These are phyloP conservation scores for Boletus patriciae DNA, from an alignment of 768 basidiomycete species.

Conservation along the genomic window DNA sequence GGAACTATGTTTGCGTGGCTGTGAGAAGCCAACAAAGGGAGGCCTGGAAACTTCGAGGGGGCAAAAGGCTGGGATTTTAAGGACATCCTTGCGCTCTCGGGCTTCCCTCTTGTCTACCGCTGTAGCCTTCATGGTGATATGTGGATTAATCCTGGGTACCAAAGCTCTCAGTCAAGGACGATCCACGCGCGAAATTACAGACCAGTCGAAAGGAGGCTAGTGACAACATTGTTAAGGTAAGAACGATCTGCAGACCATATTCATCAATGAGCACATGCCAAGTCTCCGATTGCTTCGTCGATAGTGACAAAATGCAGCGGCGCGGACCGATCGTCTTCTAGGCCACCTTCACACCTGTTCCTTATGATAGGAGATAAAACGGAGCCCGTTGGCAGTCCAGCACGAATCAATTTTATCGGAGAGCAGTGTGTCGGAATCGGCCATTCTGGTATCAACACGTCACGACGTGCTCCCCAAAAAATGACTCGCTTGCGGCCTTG, in stretches of 20 bases:
- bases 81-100: slow-evolving; percentile 33
- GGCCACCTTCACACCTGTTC: slow-evolving; percentile 33
- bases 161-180: neutral
- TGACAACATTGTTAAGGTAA: slow-evolving; percentile 1
- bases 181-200: slow-evolving; percentile 1
- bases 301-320: slow-evolving; percentile 61
- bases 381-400: slow-evolving; percentile 46
- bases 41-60: slow-evolving; percentile 32
- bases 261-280: slow-evolving; percentile 46
- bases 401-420: slow-evolving; percentile 33
- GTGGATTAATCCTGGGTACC: slow-evolving; percentile 56
- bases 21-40: slow-evolving; percentile 46
- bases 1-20: slow-evolving; percentile 42
- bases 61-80: slow-evolving; percentile 47
- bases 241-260: slow-evolving; percentile 7
- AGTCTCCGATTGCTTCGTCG: slow-evolving; percentile 64
- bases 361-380: slow-evolving; percentile 45
- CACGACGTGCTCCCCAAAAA: slow-evolving; percentile 63
- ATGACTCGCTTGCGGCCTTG: slow-evolving; percentile 68
- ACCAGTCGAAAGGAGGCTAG: slow-evolving; percentile 75
- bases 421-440: slow-evolving; percentile 64
- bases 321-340: slow-evolving; percentile 46
- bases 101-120: slow-evolving; percentile 35
- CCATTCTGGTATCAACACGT: slow-evolving; percentile 56
- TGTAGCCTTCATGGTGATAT: slow-evolving; percentile 39